A percentile compares a stretch with the other conserved stretches of the same genome.
These are phyloP conservation scores for Candida nemodendra DNA, from an alignment of 805 yeast genomes.

Conservation along the genomic window DNA sequence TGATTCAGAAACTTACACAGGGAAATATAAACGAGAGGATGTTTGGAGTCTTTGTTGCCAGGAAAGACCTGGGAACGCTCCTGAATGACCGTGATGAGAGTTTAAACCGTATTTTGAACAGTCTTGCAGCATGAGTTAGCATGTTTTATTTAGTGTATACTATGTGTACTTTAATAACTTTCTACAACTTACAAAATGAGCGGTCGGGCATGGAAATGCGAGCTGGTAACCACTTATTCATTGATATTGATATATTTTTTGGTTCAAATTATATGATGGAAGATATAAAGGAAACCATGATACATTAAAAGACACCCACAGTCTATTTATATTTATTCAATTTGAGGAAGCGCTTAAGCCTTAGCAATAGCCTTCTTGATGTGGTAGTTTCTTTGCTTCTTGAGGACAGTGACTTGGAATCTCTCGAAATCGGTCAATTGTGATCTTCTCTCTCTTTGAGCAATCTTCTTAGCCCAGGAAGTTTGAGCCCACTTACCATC, in stretches of 20 bases:
- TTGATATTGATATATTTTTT: conserved; percentile 8
- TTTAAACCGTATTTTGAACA: conserved; percentile 16
- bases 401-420: conserved; percentile 97
- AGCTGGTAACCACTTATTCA: too few relatives aligned
- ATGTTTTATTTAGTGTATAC: conserved; percentile 1
- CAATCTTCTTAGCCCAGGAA: conserved; percentile 98
- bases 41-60: conserved; percentile 30
- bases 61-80: conserved; percentile 19
- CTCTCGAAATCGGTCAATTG: conserved; percentile 96
- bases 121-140: conserved; percentile 11
- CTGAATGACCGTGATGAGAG: conserved; percentile 7
- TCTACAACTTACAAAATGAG: neutral
- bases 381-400: conserved; percentile 95
- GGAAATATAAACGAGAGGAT: conserved; percentile 17
- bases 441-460: conserved; percentile 91
- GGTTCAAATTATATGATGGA: conserved; percentile 20
- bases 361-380: conserved; percentile 96
- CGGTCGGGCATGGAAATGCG: too few relatives aligned
- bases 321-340: conserved; percentile 15
- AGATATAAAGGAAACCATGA: conserved; percentile 13
- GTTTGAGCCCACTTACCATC: conserved; percentile 89
- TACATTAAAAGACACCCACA: conserved; percentile 16
- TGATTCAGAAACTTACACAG: conserved; percentile 12
- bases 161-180: conserved; percentile 11
- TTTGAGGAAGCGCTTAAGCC: conserved; percentile 55